These are phyloP conservation scores for Theobroma cacao DNA, from an alignment of 345 rosid genomes.

Conservation along the genomic window DNA sequence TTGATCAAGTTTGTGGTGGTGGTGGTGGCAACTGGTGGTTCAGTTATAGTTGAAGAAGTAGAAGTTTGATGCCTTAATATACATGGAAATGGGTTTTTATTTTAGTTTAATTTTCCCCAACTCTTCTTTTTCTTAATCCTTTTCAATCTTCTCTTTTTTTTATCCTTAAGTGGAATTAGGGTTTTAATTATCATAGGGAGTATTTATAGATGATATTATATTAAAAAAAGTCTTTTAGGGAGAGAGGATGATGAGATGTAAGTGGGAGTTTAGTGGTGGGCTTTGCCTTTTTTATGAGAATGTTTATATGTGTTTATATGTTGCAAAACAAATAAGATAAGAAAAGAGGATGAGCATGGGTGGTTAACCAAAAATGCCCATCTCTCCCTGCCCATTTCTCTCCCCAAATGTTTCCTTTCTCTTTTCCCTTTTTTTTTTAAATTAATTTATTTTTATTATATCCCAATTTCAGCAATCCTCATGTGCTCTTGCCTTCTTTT, in stretches of 20 bases:
- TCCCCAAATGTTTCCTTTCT: background rate
- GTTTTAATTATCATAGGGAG: conserved; percentile 42
- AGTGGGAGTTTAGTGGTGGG: conserved; percentile 23
- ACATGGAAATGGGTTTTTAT: conserved; percentile 50
- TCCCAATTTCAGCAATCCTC: background rate
- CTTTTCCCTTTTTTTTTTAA: background rate
- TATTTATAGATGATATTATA: conserved; percentile 43
- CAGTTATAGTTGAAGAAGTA: conserved; percentile 16
- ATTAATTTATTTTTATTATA: background rate
- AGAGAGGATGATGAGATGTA: conserved; percentile 17
- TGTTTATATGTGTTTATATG: conserved; percentile 54
- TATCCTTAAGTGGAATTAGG: conserved; percentile 43
- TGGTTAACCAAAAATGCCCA: background rate
- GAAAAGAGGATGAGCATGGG: conserved; percentile 10
- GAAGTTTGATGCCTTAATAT: conserved; percentile 42
- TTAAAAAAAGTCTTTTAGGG: conserved; percentile 12
- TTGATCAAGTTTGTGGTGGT: background rate
- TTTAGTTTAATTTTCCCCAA: conserved; percentile 21
- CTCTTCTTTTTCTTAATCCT: conserved; percentile 5
- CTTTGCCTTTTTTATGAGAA: conserved; percentile 33
- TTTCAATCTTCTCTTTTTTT: background rate
- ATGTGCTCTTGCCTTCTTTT: background rate
- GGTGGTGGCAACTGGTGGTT: conserved; percentile 7
- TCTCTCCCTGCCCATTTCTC: conserved; percentile 24
- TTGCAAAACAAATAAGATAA: conserved; percentile 32